phyloP scores from a whole-genome alignment of 129 eudicot genomes.

The Glebionis coronaria region DNA sequence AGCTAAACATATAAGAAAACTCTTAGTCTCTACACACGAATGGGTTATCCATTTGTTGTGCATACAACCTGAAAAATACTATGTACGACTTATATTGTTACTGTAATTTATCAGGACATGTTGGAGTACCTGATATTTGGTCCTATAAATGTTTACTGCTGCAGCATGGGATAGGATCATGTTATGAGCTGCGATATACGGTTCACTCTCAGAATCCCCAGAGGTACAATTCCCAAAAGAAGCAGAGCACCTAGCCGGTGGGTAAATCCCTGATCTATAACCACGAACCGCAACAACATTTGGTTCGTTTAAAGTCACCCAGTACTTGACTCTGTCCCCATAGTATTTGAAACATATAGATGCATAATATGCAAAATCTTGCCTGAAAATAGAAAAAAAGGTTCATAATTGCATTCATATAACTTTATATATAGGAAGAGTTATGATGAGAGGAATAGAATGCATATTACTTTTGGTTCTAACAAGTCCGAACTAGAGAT shows the following conservation, averaged over 20 bases:
- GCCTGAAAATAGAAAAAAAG: constrained; percentile 30
- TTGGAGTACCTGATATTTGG: constrained; percentile 53
- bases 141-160: constrained; percentile 47
- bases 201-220: constrained; percentile 70
- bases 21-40: too few species aligned
- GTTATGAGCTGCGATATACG: constrained; percentile 64
- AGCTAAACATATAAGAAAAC: too few species aligned
- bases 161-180: constrained; percentile 10
- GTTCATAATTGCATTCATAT: background rate
- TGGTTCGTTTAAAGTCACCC: constrained; percentile 76
- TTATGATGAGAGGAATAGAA: too few species aligned
- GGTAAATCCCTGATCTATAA: constrained; percentile 55
- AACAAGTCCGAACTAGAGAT: too few species aligned
- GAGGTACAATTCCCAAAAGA: constrained; percentile 53
- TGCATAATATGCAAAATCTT: constrained; percentile 32
- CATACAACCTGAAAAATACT: too few species aligned
- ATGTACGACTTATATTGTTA: too few species aligned
- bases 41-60: too few species aligned
- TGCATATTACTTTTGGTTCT: too few species aligned
- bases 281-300: constrained; percentile 48
- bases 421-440: too few species aligned
- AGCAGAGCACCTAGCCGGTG: constrained; percentile 61
- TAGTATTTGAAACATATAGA: too few species aligned
- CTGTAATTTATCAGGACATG: too few species aligned
- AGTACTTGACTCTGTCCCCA: constrained; percentile 62